Evolutionary conservation across 805 yeast species (phyloP).

Genomic region (Candida broadrunensis): DNA sequence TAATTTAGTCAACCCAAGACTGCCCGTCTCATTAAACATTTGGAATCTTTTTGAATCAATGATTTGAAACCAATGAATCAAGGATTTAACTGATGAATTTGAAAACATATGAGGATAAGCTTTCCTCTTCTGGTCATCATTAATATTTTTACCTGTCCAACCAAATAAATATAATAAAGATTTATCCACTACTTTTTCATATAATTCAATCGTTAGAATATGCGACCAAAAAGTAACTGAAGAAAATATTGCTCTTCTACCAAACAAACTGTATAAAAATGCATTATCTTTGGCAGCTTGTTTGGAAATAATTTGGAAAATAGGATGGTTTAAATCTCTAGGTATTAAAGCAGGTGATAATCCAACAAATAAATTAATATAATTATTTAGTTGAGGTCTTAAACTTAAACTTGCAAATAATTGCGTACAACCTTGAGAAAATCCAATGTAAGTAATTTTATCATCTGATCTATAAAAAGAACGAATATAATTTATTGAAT

Average conservation of each 20-base stretch:
- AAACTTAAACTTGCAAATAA: conserved; percentile 28
- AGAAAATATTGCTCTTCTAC: conserved; percentile 24
- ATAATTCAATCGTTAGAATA: conserved; percentile 17
- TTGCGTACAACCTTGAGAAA: conserved; percentile 31
- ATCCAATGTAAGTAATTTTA: conserved; percentile 25
- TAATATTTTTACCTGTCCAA: conserved; percentile 23
- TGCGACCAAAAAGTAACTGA: conserved; percentile 28
- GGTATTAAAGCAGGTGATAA: conserved; percentile 30
- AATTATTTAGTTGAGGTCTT: conserved; percentile 18
- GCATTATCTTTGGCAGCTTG: conserved; percentile 22
- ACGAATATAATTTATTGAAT: conserved; percentile 19
- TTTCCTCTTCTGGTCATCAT: conserved; percentile 17
- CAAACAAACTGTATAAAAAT: conserved; percentile 23
- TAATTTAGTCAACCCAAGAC: conserved; percentile 19
- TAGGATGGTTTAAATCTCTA: conserved; percentile 18
- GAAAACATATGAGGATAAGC: conserved; percentile 32
- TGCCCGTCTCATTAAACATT: conserved; percentile 29
- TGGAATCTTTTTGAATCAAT: conserved; percentile 26
- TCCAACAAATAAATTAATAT: conserved; percentile 22
- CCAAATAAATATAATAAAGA: conserved; percentile 23
- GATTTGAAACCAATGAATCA: conserved; percentile 32
- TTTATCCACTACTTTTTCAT: conserved; percentile 21
- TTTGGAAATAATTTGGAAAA: conserved; percentile 20
- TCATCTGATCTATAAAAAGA: conserved; percentile 12
- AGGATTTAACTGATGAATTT: conserved; percentile 24